These are phyloP conservation scores for Pichia cabralensis DNA, from an alignment of 805 yeast species.

Conservation along the genomic window DNA sequence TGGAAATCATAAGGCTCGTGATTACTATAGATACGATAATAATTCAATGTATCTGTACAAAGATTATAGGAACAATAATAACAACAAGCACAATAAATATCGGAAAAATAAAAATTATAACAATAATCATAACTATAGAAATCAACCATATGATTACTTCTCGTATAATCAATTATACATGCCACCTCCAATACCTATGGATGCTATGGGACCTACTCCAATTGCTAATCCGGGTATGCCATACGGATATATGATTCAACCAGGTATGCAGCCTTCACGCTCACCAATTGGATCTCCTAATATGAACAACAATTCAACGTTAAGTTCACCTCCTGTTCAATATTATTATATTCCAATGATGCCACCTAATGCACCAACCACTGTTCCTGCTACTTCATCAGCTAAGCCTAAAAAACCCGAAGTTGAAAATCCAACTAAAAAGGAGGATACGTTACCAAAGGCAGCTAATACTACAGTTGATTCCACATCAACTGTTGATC, in stretches of 20 bases:
- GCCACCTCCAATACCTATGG: background rate
- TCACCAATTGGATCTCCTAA: too few relatives aligned
- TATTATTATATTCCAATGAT: constrained; percentile 9
- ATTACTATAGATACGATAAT: background rate
- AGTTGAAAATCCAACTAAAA: background rate
- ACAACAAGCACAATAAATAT: background rate
- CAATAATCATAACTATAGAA: background rate
- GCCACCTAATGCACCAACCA: constrained; percentile 6
- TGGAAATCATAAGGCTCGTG: background rate
- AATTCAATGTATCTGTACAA: background rate
- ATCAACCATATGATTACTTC: constrained; percentile 1
- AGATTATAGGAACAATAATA: background rate
- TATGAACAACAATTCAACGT: background rate
- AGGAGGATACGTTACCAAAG: background rate
- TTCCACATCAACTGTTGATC: too few relatives aligned
- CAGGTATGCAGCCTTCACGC: too few relatives aligned
- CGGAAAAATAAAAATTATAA: background rate
- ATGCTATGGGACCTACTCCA: too few relatives aligned
- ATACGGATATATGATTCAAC: constrained; percentile 3
- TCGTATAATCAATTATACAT: constrained; percentile 2
- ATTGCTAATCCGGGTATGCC: too few relatives aligned
- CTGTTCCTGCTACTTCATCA: background rate
- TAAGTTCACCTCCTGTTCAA: constrained; percentile 5
- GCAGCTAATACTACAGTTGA: too few relatives aligned
- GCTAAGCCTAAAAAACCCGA: background rate